Conservation (phyloP, 2,329 filamentous ascomycete species). For the Trichoderma sp. region DNA sequence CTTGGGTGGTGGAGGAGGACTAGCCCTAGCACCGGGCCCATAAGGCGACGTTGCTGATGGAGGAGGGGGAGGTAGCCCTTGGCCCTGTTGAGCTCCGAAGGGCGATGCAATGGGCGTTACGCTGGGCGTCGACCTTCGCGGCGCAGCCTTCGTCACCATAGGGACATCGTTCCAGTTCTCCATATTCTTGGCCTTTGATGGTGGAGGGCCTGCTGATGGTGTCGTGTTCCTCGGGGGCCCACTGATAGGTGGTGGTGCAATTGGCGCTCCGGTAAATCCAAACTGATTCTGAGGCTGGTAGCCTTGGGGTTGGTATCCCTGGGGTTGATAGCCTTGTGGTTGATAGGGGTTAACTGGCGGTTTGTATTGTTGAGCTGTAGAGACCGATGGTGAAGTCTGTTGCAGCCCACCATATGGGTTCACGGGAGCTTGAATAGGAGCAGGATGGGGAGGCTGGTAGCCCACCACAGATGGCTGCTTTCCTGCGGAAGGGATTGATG, state of each 20-base stretch:
- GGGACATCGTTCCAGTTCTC: slow-evolving; percentile 95
- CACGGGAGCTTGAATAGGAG: slow-evolving; percentile 27
- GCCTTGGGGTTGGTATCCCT: slow-evolving; percentile 25
- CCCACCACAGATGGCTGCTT: slow-evolving; percentile 40
- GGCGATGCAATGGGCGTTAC: slow-evolving; percentile 69
- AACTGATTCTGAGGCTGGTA: slow-evolving; percentile 37
- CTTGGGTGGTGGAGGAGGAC: slow-evolving; percentile 80
- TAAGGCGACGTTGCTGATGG: slow-evolving; percentile 48
- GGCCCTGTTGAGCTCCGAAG: slow-evolving; percentile 64
- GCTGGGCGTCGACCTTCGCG: slow-evolving; percentile 71
- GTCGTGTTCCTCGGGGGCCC: slow-evolving; percentile 55
- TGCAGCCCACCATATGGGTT: slow-evolving; percentile 31
- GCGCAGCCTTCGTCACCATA: slow-evolving; percentile 72
- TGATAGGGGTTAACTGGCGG: slow-evolving; percentile 40
- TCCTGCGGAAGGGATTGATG: slow-evolving; percentile 41
- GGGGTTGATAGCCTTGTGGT: slow-evolving; percentile 32
- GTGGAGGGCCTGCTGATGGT: slow-evolving; percentile 67
- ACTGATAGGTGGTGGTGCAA: slow-evolving; percentile 37
- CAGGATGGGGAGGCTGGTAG: slow-evolving; percentile 49
- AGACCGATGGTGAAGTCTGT: slow-evolving; percentile 28
- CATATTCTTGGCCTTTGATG: slow-evolving; percentile 68
- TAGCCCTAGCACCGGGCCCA: slow-evolving; percentile 60
- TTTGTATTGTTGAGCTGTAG: slow-evolving; percentile 37
- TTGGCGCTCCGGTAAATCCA: slow-evolving; percentile 37
- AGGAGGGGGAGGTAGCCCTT: slow-evolving; percentile 55